These are phyloP conservation scores for Astrothelium subdiscretum DNA, from an alignment of 495 filamentous ascomycete species.

Conservation along the genomic window DNA sequence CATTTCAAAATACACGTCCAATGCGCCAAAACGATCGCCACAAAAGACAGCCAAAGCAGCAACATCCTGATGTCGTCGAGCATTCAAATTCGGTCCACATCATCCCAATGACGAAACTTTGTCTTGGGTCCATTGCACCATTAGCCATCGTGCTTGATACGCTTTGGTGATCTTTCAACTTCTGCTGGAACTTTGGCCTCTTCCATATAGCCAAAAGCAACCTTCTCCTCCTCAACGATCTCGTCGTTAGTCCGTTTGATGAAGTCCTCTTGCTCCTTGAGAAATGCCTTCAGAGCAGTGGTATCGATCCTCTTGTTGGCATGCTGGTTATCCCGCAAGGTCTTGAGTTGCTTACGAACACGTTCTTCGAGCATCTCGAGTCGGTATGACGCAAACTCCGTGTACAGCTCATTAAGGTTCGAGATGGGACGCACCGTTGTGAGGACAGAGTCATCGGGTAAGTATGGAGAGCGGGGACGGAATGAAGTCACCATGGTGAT, in stretches of 20 bases:
- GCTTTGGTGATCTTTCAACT: constrained; percentile 10
- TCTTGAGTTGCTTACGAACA: constrained; percentile 20
- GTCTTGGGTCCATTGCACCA: neutral
- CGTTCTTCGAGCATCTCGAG: constrained; percentile 57
- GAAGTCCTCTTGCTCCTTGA: constrained; percentile 42
- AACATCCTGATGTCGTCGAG: neutral
- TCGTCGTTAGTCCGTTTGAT: constrained; percentile 45
- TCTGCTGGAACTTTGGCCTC: constrained; percentile 22
- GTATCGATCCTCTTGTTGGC: constrained; percentile 29
- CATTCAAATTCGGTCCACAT: neutral
- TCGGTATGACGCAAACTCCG: constrained; percentile 57
- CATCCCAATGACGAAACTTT: neutral
- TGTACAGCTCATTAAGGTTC: constrained; percentile 56
- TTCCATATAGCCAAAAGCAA: constrained; percentile 37
- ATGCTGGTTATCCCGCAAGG: constrained; percentile 18
- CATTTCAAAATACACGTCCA: neutral
- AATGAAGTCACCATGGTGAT: constrained; percentile 68
- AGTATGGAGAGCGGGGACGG: constrained; percentile 44
- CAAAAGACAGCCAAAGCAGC: neutral
- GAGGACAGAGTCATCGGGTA: constrained; percentile 55
- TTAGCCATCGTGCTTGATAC: neutral
- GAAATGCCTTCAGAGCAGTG: constrained; percentile 30
- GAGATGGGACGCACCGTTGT: constrained; percentile 56
- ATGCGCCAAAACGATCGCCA: neutral
- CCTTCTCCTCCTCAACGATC: constrained; percentile 43